These are phyloP conservation scores for Termitomyces sp. DNA, from an alignment of 768 basidiomycete species.

Conservation along the genomic window DNA sequence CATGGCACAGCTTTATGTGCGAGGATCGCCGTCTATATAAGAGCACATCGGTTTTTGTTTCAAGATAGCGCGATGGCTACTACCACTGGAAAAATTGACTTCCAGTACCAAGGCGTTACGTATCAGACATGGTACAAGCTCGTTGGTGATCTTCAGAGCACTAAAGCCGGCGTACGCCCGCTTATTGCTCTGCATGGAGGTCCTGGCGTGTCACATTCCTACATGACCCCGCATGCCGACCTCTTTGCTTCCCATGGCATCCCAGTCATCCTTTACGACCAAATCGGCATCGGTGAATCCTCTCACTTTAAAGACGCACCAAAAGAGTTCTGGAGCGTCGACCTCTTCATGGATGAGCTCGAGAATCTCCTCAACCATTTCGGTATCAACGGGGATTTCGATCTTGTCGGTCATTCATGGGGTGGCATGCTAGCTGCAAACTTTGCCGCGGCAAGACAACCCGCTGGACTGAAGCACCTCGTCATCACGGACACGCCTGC, in stretches of 20 bases:
- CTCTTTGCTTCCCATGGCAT: slow-evolving; percentile 24
- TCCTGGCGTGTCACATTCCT: slow-evolving; percentile 37
- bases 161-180: slow-evolving; percentile 19
- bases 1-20: background rate
- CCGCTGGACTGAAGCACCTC: slow-evolving; percentile 32
- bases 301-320: slow-evolving; percentile 37
- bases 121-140: slow-evolving; percentile 16
- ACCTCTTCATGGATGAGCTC: slow-evolving; percentile 54
- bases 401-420: slow-evolving; percentile 54
- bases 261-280: slow-evolving; percentile 49
- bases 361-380: slow-evolving; percentile 43
- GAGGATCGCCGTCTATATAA: background rate
- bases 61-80: background rate
- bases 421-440: slow-evolving; percentile 48
- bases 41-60: too few relatives aligned
- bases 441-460: slow-evolving; percentile 33
- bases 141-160: slow-evolving; percentile 7
- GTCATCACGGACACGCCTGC: slow-evolving; percentile 30
- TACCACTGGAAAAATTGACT: slow-evolving; percentile 11
- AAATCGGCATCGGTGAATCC: slow-evolving; percentile 43
- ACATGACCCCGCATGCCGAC: slow-evolving; percentile 29
- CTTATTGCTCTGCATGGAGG: slow-evolving; percentile 43
- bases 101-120: slow-evolving; percentile 10
- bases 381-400: slow-evolving; percentile 33
- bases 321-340: slow-evolving; percentile 31